Evolutionary conservation across 2,329 filamentous ascomycete genomes (phyloP).

Genomic region (Fusarium duplospermum): DNA sequence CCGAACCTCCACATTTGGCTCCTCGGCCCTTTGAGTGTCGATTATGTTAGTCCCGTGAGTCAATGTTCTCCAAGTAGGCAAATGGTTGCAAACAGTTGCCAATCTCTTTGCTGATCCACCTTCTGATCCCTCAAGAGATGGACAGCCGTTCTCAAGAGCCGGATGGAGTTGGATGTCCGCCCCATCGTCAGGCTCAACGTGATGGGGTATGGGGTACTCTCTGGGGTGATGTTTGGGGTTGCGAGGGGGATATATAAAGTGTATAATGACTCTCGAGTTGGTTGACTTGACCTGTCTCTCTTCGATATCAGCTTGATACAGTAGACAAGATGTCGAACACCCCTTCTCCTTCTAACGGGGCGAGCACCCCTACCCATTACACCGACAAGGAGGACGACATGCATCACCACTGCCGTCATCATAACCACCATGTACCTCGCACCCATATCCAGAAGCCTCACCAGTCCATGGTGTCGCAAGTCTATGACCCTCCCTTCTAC

Average conservation of each 20-base stretch:
- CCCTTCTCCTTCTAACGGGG: slow-evolving; percentile 35
- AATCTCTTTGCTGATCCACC: slow-evolving; percentile 23
- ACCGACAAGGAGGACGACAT: slow-evolving; percentile 34
- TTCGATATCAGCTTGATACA: not conserved
- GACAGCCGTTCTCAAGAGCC: slow-evolving; percentile 11
- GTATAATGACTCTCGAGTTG: slow-evolving; percentile 7
- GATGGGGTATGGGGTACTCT: slow-evolving; percentile 28
- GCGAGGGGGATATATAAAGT: slow-evolving; percentile 22
- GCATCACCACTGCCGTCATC: slow-evolving; percentile 26
- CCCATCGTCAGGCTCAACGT: slow-evolving; percentile 20
- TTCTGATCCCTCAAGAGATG: not conserved
- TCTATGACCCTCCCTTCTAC: slow-evolving; percentile 48
- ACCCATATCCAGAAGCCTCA: slow-evolving; percentile 38
- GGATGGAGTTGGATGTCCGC: slow-evolving; percentile 15
- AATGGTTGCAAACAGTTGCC: slow-evolving; percentile 1
- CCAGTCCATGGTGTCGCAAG: slow-evolving; percentile 52
- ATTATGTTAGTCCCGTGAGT: slow-evolving; percentile 33
- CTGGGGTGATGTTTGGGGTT: not conserved
- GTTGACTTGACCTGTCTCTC: slow-evolving; percentile 1
- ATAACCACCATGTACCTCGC: slow-evolving; percentile 27
- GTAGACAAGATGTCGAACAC: slow-evolving; percentile 32
- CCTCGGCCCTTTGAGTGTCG: slow-evolving; percentile 24
- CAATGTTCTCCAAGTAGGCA: slow-evolving; percentile 16
- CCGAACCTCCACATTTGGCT: slow-evolving; percentile 26
- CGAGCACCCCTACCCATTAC: slow-evolving; percentile 42